Conservation (phyloP, 768 basidiomycete genomes). For the Boletus rufocinnamomeus region DNA sequence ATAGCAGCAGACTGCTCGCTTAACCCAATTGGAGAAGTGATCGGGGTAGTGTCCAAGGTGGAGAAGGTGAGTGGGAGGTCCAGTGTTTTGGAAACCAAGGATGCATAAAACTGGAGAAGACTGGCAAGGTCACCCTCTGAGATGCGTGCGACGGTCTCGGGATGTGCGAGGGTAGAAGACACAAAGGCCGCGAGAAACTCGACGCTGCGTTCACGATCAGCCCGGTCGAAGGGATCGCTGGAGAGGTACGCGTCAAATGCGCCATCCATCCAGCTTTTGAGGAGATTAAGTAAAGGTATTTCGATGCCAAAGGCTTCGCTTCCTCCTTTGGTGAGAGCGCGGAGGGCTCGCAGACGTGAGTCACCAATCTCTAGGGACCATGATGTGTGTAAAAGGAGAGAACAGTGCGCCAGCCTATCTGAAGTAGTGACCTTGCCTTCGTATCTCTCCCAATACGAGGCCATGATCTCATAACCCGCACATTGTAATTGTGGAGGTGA, state of each 20-base stretch:
- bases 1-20: slow-evolving; percentile 29
- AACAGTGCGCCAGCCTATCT: slow-evolving; percentile 64
- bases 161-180: slow-evolving; percentile 47
- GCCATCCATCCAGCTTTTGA: slow-evolving; percentile 66
- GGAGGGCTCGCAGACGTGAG: slow-evolving; percentile 64
- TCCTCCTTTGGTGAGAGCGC: slow-evolving; percentile 63
- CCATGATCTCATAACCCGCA: slow-evolving; percentile 70
- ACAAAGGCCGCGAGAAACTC: slow-evolving; percentile 62
- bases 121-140: slow-evolving; percentile 56
- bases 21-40: slow-evolving; percentile 35
- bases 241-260: slow-evolving; percentile 56
- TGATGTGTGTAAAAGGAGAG: slow-evolving; percentile 53
- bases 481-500: slow-evolving; percentile 60
- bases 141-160: slow-evolving; percentile 59
- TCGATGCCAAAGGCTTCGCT: slow-evolving; percentile 67
- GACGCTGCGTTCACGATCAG: slow-evolving; percentile 66
- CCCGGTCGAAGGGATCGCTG: slow-evolving; percentile 41
- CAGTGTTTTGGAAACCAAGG: slow-evolving; percentile 57
- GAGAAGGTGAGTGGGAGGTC: slow-evolving; percentile 30
- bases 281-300: slow-evolving; percentile 49
- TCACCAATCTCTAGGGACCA: slow-evolving; percentile 78
- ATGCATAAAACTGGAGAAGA: slow-evolving; percentile 62
- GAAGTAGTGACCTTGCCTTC: slow-evolving; percentile 50
- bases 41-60: slow-evolving; percentile 15
- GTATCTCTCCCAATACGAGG: slow-evolving; percentile 66